These are phyloP conservation scores for Shiraia bambusicola DNA, from an alignment of 2,329 filamentous ascomycete species.

Conservation along the genomic window DNA sequence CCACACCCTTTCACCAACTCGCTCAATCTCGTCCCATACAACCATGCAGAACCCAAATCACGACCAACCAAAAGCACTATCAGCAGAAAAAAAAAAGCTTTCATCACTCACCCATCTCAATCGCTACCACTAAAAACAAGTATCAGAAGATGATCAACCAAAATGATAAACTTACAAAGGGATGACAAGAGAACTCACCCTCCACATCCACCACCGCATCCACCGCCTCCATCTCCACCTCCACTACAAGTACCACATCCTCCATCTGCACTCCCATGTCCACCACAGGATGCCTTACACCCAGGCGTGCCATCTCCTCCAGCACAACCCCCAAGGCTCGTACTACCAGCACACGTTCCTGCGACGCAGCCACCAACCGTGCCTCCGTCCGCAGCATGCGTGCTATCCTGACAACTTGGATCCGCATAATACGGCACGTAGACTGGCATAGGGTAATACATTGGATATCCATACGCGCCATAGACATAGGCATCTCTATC, in stretches of 20 bases:
- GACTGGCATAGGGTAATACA: conserved; percentile 42
- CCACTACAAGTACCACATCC: conserved; percentile 49
- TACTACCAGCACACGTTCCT: conserved; percentile 51
- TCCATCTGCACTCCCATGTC: conserved; percentile 37
- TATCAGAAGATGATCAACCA: too few species aligned
- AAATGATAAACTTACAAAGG: too few species aligned
- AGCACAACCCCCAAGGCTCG: conserved; percentile 29
- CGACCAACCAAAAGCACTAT: too few species aligned
- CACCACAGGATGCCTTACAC: conserved; percentile 29
- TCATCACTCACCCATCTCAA: too few species aligned
- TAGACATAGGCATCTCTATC: conserved; percentile 34
- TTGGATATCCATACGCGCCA: conserved; percentile 48
- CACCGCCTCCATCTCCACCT: conserved; percentile 46
- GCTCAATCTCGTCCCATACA: too few species aligned
- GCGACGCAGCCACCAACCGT: conserved; percentile 52
- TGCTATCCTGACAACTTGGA: conserved; percentile 34
- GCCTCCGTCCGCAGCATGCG: conserved; percentile 49
- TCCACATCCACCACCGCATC: conserved; percentile 55
- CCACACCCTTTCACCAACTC: too few species aligned
- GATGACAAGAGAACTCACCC: conserved; percentile 21
- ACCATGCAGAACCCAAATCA: too few species aligned
- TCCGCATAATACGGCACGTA: conserved; percentile 53
- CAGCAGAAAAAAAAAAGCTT: too few species aligned
- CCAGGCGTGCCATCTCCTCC: conserved; percentile 18
- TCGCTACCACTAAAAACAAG: too few species aligned